Evolutionary conservation across 371 early-diverging fungal species (phyloP).

Genomic region (Rhizopus delemar): DNA sequence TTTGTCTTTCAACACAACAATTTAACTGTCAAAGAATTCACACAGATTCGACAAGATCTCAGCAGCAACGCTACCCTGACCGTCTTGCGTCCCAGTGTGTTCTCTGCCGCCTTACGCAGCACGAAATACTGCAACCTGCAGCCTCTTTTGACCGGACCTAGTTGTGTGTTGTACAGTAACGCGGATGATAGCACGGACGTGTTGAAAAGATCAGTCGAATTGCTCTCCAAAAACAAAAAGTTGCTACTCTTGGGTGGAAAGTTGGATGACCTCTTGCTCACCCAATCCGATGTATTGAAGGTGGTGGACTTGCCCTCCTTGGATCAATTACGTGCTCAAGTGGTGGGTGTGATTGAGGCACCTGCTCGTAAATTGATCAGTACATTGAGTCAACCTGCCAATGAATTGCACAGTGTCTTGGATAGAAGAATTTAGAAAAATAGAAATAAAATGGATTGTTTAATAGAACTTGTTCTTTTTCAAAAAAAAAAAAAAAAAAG

Average conservation of each 20-base stretch:
- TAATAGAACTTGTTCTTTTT: too few relatives aligned
- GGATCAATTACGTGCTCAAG: slow-evolving; percentile 55
- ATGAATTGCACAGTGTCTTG: slow-evolving; percentile 50
- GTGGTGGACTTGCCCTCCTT: slow-evolving; percentile 60
- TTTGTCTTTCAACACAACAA: slow-evolving; percentile 73
- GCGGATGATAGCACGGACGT: slow-evolving; percentile 37
- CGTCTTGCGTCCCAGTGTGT: slow-evolving; percentile 57
- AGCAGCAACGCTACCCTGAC: slow-evolving; percentile 38
- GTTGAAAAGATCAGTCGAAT: slow-evolving; percentile 48
- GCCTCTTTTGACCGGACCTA: slow-evolving; percentile 59
- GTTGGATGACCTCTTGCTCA: slow-evolving; percentile 57
- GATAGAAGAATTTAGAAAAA: slow-evolving; percentile 39
- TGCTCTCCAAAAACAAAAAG: slow-evolving; percentile 63
- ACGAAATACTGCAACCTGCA: slow-evolving; percentile 60
- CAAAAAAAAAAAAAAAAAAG: too few relatives aligned
- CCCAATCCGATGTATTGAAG: slow-evolving; percentile 55
- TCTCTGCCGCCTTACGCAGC: slow-evolving; percentile 52
- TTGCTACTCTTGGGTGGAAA: slow-evolving; percentile 65
- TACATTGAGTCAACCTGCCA: slow-evolving; percentile 51
- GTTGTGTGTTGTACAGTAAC: slow-evolving; percentile 52
- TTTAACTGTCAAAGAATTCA: slow-evolving; percentile 62
- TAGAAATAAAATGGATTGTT: too few relatives aligned
- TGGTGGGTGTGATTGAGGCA: slow-evolving; percentile 59
- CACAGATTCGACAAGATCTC: slow-evolving; percentile 56
- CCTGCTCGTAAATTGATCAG: slow-evolving; percentile 58